A percentile compares a stretch with the other conserved stretches of the same genome.
Conservation (phyloP, 306 rosid species). For the Acacia crassicarpa region DNA sequence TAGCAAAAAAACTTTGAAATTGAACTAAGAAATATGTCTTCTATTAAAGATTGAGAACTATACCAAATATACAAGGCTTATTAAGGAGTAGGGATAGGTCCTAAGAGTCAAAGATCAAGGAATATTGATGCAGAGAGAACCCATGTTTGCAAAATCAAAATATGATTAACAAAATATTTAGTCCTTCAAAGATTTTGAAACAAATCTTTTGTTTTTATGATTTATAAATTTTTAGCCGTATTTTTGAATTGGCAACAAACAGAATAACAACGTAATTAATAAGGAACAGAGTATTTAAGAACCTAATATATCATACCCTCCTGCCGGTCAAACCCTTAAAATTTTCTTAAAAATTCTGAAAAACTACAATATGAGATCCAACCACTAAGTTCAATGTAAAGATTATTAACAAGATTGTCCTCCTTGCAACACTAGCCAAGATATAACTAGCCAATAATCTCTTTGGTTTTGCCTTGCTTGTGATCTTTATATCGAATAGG, state of each 20-base stretch:
- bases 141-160: background rate
- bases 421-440: background rate
- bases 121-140: background rate
- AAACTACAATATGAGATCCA: background rate
- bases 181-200: background rate
- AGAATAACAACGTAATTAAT: background rate
- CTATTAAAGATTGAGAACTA: too few relatives aligned
- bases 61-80: too few relatives aligned
- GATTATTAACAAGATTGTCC: background rate
- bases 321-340: background rate
- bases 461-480: background rate
- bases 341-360: background rate
- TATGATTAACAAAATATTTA: background rate
- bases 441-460: background rate
- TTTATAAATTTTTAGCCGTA: background rate
- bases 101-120: too few relatives aligned
- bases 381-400: background rate
- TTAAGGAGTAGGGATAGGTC: too few relatives aligned
- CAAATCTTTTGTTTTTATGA: background rate
- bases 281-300: background rate
- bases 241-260: background rate
- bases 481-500: background rate
- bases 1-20: background rate
- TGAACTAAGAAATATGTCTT: too few relatives aligned
- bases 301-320: background rate